Conservation (phyloP, 257 asterid genomes). For the Nicotiana tabacum region DNA sequence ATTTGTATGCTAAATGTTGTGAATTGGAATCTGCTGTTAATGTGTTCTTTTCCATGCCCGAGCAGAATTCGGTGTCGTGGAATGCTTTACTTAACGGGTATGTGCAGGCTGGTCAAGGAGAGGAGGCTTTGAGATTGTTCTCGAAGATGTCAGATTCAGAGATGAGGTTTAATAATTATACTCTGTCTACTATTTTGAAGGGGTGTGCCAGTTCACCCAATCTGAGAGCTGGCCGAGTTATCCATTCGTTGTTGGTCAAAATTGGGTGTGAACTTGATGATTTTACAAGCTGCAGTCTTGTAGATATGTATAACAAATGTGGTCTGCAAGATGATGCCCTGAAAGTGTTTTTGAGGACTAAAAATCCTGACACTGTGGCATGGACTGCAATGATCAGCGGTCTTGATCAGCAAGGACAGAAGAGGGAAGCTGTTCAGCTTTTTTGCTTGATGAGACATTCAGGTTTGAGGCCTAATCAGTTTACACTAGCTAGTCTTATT, state of each 20-base stretch:
- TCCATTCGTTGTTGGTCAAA: constrained; percentile 67
- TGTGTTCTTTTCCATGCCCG: constrained; percentile 60
- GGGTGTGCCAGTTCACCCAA: constrained; percentile 52
- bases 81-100: constrained; percentile 73
- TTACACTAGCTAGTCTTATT: constrained; percentile 57
- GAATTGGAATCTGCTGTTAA: constrained; percentile 55
- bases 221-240: constrained; percentile 46
- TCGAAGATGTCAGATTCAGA: constrained; percentile 49
- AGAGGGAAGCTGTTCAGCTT: constrained; percentile 55
- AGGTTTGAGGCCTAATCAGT: constrained; percentile 66
- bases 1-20: constrained; percentile 64
- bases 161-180: constrained; percentile 49
- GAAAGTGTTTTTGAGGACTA: constrained; percentile 45
- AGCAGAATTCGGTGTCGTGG: constrained; percentile 70
- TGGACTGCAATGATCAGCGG: constrained; percentile 75
- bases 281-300: constrained; percentile 60
- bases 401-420: constrained; percentile 67
- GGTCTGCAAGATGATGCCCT: constrained; percentile 58
- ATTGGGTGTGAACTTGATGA: constrained; percentile 55
- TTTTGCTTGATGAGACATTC: constrained; percentile 56
- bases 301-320: constrained; percentile 78
- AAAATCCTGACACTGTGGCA: constrained; percentile 63
- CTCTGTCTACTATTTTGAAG: constrained; percentile 67
- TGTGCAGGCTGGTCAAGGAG: constrained; percentile 65
- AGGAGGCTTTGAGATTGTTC: constrained; percentile 52